Base-by-base conservation (phyloP, 495 filamentous ascomycete genomes). In the Trichoderma virens region DNA sequence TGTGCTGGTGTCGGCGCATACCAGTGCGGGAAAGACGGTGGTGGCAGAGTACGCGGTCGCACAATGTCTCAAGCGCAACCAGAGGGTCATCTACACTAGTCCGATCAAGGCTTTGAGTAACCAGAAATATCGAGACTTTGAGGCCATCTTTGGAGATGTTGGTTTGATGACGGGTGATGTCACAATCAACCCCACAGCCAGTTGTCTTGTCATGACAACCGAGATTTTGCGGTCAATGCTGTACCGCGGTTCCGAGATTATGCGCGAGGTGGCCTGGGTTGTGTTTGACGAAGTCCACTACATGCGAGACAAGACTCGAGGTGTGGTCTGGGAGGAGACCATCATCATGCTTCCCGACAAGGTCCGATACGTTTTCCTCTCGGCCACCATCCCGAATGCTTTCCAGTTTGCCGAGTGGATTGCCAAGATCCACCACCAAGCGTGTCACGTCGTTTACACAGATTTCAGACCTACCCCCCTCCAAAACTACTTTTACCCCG, bases 331-430 rank as follows among this genome's bases (percentile, higher is more conserved):
- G 94, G 94, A 98, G 73, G 94, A 98, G 75, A 98, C 95, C 8
- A 95, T 98, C 72, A 98, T 98, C 71, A 80, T 98, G 28, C 79
- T 98, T 11, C 94, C 94, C 5, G 93, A 98, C 79, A 97, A 98
- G 80, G 94, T 98, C 64, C 89, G 91, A 75, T 98, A 98, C 69
- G 94, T 97, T 35, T 98, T 98, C 79, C 78, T 98, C 35, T 98
- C 94, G 30, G 94, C 94, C 43, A 98, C 94, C n/a, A 98, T 98
- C 66, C 94, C 94, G 41, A 98, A 98, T 70, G 93, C 94, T 54
- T 97, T 98, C 88, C 94, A 98, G 72, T 98, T 98, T 70, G 94
- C 94, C 69, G 92, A 98, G 74, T 98, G 94, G 94, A 93, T 98
- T 65, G 90, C 89, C 63, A 97, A 98, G 75, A 97, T 92, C 65